Evolutionary conservation across 2,329 filamentous ascomycete species (phyloP).

Genomic region (Lachnellula occidentalis): DNA sequence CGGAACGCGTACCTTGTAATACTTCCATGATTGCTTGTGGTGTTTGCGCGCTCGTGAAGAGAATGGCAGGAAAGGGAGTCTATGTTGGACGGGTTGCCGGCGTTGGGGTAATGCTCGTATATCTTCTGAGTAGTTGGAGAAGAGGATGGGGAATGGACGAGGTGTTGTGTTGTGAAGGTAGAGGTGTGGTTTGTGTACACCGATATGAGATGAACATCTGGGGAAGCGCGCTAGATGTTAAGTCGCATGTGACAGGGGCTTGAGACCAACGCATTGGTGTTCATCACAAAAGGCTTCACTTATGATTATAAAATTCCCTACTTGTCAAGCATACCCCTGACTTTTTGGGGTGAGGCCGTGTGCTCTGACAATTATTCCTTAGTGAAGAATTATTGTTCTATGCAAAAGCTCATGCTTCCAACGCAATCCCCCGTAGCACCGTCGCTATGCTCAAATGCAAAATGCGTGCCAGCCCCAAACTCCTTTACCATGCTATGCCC

Average conservation of each 20-base stretch:
- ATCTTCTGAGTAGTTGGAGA: not conserved
- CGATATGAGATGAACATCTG: not conserved
- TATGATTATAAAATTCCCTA: not conserved
- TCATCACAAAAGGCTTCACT: too few relatives aligned
- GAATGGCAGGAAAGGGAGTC: too few relatives aligned
- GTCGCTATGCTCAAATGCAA: slow-evolving; percentile 13
- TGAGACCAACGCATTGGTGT: too few relatives aligned
- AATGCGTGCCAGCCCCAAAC: slow-evolving; percentile 4
- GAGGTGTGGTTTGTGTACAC: not conserved
- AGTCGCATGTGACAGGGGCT: too few relatives aligned
- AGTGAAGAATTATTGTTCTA: not conserved
- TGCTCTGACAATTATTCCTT: too few relatives aligned
- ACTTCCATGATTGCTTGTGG: not conserved
- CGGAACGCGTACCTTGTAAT: not conserved
- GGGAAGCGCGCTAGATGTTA: not conserved
- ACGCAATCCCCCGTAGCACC: not conserved
- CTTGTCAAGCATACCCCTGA: too few relatives aligned
- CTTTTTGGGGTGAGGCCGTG: too few relatives aligned
- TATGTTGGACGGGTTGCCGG: not conserved
- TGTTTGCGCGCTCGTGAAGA: not conserved
- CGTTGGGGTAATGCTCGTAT: not conserved
- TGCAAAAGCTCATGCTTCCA: not conserved
- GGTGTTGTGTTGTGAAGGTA: not conserved
- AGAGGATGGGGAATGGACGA: not conserved
- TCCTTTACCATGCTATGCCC: not conserved